Base-by-base conservation (phyloP, 371 early-diverging fungal species). In the Lichtheimia ramosa region DNA sequence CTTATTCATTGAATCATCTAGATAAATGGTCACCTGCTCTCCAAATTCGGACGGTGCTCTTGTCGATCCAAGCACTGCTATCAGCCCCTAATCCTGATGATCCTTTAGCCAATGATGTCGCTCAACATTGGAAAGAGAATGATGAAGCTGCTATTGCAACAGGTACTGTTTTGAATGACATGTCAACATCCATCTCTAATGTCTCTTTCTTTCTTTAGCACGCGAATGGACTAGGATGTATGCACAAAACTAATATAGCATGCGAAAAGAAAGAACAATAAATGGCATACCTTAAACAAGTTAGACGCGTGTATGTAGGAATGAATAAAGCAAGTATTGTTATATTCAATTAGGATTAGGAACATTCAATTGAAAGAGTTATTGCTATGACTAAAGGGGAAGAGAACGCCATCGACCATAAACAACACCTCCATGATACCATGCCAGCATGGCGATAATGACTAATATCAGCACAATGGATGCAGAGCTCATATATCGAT, bases 21-120 rank as follows among this genome's bases (percentile, higher is more conserved):
- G 98, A 97, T 77, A 96, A 96, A 75, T 99, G 99, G 99, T 96
- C 95, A 23, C 99, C 99, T 21, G 98, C 97, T 6, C 87, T 97
- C 54, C 98, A 98, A 71, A 96, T 99, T 61, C 92, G 97, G 56
- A 97, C 97, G 0, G 98, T 99, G 8, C 82, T 99, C 41, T 87
- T 99, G 28, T 98, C 98, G 6, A 93, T 99, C 62, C 99, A 99
- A 65, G 99, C 99, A n/a, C 79, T 99, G 54, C 80, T 99, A 43
- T 97, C 97, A n/a, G 97, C 97, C 16, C 98, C 96, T 53, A 97
- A 97, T 74, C 97, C 97, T 5, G 96, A 98, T 69, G 99, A 98
- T 65, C 99, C 99, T 16, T 85, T 99, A 18, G 98, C 96, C 48
- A 95, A 97, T 71, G 96, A 98, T 63, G 98, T 99, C 54, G 99